Conservation (phyloP, 2,329 filamentous ascomycete species). For the Neurospora crassa region DNA sequence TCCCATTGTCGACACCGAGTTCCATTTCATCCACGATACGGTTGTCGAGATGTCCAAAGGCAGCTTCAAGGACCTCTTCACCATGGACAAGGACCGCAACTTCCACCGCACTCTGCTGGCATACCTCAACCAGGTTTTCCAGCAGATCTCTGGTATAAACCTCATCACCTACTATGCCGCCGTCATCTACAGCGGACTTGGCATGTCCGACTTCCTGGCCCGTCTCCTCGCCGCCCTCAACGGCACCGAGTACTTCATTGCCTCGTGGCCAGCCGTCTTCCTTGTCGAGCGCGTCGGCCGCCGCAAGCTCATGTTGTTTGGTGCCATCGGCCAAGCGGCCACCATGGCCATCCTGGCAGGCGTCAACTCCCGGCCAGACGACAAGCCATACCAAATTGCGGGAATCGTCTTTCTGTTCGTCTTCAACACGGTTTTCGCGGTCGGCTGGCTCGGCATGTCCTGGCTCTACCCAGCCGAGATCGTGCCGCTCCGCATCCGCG, state of each 20-base stretch:
- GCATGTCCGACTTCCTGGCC: conserved; percentile 23
- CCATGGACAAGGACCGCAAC: conserved; percentile 17
- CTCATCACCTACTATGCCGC: conserved; percentile 39
- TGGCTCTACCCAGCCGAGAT: conserved; percentile 54
- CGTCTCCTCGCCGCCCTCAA: conserved; percentile 42
- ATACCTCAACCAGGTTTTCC: conserved; percentile 18
- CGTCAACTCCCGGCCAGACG: conserved; percentile 23
- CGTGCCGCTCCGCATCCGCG: conserved; percentile 39
- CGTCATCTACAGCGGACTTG: conserved; percentile 29
- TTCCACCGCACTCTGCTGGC: conserved; percentile 17
- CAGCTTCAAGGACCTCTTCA: conserved; percentile 16
- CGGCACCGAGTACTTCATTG: conserved; percentile 46
- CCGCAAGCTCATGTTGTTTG: conserved; percentile 36
- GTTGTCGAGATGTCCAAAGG: conserved; percentile 13
- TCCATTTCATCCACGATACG: conserved; percentile 11
- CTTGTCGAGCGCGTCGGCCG: conserved; percentile 37
- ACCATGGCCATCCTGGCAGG: conserved; percentile 60
- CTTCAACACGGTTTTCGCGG: conserved; percentile 43
- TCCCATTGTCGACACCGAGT: conserved; percentile 6
- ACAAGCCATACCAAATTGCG: conserved; percentile 20
- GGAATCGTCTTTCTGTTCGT: conserved; percentile 35
- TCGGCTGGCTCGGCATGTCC: conserved; percentile 43
- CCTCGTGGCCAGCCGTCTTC: conserved; percentile 46
- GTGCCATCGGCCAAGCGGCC: conserved; percentile 45
- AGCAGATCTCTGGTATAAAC: conserved; percentile 30